These are phyloP conservation scores for Pseudogymnoascus sp. DNA, from an alignment of 2,329 filamentous ascomycete genomes.

Conservation along the genomic window DNA sequence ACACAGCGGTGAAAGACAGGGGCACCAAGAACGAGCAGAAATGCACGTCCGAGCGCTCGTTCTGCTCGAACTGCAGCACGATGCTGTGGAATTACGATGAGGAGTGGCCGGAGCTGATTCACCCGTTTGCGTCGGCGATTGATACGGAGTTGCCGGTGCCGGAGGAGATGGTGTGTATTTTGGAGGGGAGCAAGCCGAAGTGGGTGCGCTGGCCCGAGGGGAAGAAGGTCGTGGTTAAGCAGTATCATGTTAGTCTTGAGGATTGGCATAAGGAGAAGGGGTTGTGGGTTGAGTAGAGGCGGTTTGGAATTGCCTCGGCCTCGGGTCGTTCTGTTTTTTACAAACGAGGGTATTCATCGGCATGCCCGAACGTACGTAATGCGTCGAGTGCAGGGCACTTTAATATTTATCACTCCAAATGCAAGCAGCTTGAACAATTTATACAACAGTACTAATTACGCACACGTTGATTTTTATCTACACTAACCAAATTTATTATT, in stretches of 20 bases:
- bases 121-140: constrained; percentile 41
- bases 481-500: neutral
- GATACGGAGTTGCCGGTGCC: constrained; percentile 37
- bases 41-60: constrained; percentile 37
- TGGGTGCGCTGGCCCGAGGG: constrained; percentile 41
- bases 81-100: constrained; percentile 41
- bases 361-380: neutral
- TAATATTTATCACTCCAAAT: neutral
- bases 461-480: constrained; percentile 4
- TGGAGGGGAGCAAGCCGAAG: constrained; percentile 34
- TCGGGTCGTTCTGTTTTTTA: neutral
- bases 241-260: constrained; percentile 35
- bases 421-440: neutral
- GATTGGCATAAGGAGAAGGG: constrained; percentile 37
- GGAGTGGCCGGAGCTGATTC: constrained; percentile 39
- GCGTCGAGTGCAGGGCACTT: neutral
- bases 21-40: constrained; percentile 31
- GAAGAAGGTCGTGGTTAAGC: constrained; percentile 34
- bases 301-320: neutral
- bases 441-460: neutral
- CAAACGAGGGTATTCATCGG: neutral
- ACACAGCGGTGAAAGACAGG: constrained; percentile 35
- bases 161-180: constrained; percentile 39
- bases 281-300: constrained; percentile 14
- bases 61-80: constrained; percentile 38